phyloP scores from a whole-genome alignment of 192 early-diverging fungal genomes.

The Backusella tuberculispora region DNA sequence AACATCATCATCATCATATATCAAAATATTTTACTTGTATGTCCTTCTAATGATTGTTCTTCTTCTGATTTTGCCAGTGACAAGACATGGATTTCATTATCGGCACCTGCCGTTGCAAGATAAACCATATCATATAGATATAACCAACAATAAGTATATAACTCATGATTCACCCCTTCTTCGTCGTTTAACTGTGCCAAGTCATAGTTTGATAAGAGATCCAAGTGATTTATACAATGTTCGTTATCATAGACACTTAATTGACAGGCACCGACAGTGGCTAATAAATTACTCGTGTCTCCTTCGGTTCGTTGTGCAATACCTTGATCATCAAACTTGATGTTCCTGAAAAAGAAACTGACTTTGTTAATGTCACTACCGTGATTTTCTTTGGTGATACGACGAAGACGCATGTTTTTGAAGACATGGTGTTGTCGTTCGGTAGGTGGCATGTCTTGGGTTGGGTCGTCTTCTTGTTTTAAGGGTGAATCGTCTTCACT shows the following conservation, averaged over 20 bases:
- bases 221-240: conserved; percentile 91
- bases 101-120: conserved; percentile 69
- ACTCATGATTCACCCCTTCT: conserved; percentile 41
- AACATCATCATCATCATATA: background rate
- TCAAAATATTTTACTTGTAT: conserved; percentile 50
- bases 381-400: conserved; percentile 93
- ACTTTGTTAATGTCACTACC: conserved; percentile 73
- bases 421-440: conserved; percentile 52
- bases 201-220: conserved; percentile 91
- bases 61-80: conserved; percentile 77
- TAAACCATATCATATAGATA: conserved; percentile 67
- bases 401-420: conserved; percentile 74
- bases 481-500: background rate
- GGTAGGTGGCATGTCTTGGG: background rate
- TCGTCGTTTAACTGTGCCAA: conserved; percentile 45
- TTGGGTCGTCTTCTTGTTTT: background rate
- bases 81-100: conserved; percentile 67
- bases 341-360: conserved; percentile 69
- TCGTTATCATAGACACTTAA: conserved; percentile 92
- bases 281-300: conserved; percentile 78
- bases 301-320: conserved; percentile 60
- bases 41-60: conserved; percentile 60
- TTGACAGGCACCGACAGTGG: conserved; percentile 71
- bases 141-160: conserved; percentile 78
- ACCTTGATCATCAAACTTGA: conserved; percentile 76